Evolutionary conservation across 495 filamentous ascomycete species (phyloP), one percentile per base, ranked within the genome.

Genomic region (Tricharina praecox): DNA sequence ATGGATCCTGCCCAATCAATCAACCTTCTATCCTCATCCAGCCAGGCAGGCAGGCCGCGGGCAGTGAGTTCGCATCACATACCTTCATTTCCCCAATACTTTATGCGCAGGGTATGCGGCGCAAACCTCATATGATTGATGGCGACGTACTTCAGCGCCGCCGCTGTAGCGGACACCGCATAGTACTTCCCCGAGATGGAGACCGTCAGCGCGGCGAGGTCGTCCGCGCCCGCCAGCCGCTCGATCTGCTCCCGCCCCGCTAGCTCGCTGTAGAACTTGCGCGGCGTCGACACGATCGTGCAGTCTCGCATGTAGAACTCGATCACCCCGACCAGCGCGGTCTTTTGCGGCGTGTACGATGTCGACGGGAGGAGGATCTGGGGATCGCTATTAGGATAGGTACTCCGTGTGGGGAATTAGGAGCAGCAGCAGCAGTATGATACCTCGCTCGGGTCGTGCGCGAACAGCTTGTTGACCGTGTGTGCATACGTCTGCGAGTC

Each of bases 241-340:
- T 88, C 74, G 45, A 95, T 78, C 59, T 82, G 82, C 21, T 82
- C 82, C 36, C 86, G 67, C 1, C 84, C 85, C 2, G 71, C 66
- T 9, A 73, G 75, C 55, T 96, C 87, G n/a, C 82, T 85, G 79
- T 85, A 97, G 62, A 82, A 82, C 41, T 76, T 79, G 38, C 90
- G 79, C 50, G 90, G 82, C n/a, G 85, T 59, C 5, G 75, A 67
- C 0, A 71, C 76, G 23, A 87, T 68, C 15, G 59, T 61, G 26
- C 68, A 66, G 8, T 66, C 68, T 9, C 71, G 65, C 16, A 90
- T 63, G 53, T 82, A 79, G 41, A 78, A 70, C 51, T 86, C 73
- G 26, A 94, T 70, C 41, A 86, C 75, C 3, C 74, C 73, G 44
- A 75, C 72, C n/a, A 93, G 70, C 53, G 82, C 93, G 10, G 83